A percentile compares a stretch with the other conserved stretches of the same genome.
These are phyloP conservation scores for Carex sylvatica DNA, from an alignment of 202 grass and related monocot genomes.

Conservation along the genomic window DNA sequence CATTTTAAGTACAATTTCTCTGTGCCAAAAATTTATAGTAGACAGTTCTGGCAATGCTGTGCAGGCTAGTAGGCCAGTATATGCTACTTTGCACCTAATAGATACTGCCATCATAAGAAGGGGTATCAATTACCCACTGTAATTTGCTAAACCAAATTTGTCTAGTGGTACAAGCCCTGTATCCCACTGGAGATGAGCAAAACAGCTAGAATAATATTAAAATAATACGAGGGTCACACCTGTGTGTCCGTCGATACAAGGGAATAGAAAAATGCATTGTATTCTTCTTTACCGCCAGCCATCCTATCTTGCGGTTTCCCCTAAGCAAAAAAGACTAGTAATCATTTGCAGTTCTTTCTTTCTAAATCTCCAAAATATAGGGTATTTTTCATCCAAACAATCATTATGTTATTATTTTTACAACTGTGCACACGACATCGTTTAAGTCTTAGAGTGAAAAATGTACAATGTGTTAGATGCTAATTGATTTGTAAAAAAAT, in stretches of 20 bases:
- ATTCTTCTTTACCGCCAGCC: conserved; percentile 99
- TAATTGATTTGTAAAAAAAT: background rate
- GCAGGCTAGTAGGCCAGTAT: background rate
- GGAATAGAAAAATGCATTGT: conserved; percentile 99
- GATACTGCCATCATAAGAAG: background rate
- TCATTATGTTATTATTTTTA: background rate
- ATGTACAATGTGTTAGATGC: too few species aligned
- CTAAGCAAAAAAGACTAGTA: conserved; percentile 35
- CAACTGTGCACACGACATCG: background rate
- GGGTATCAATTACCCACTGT: background rate
- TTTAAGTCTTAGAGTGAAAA: background rate
- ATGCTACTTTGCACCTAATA: background rate
- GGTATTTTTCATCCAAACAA: background rate
- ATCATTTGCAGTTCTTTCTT: background rate
- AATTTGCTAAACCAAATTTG: background rate
- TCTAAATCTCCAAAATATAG: background rate
- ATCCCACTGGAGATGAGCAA: background rate
- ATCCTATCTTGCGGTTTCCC: conserved; percentile 93
- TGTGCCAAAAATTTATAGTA: background rate
- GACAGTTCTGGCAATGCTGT: background rate
- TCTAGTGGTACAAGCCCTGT: background rate
- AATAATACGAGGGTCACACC: conserved; percentile 31
- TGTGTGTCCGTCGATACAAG: conserved; percentile 98
- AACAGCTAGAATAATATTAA: background rate
- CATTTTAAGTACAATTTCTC: background rate